Percentiles rank a stretch among this genome's conserved stretches.
Conservation (phyloP, 306 rosid genomes). For the Begonia loranthoides region DNA sequence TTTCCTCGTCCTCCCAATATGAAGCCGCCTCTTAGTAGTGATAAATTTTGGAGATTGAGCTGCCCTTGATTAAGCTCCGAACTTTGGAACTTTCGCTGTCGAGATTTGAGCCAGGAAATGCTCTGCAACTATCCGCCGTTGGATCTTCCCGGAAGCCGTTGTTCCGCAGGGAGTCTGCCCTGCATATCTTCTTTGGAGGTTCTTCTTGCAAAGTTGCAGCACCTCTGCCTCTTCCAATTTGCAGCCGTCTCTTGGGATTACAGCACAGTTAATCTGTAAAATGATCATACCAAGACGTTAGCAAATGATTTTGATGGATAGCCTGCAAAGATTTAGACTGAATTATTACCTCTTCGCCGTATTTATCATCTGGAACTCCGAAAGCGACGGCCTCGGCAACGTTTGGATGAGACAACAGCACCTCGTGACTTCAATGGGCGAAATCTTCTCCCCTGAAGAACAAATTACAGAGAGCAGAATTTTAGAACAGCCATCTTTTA, state of each 20-base stretch:
- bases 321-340: too few relatives aligned
- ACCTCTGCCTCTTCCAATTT: slow-evolving; percentile 35
- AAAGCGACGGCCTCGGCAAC: slow-evolving; percentile 53
- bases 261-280: slow-evolving; percentile 43
- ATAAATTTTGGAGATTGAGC: too few relatives aligned
- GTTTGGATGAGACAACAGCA: slow-evolving; percentile 39
- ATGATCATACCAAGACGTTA: neutral
- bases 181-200: slow-evolving; percentile 48
- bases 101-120: slow-evolving; percentile 23
- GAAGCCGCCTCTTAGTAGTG: too few relatives aligned
- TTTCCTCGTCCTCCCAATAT: too few relatives aligned
- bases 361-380: slow-evolving; percentile 53
- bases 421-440: slow-evolving; percentile 68
- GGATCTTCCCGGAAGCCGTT: slow-evolving; percentile 56
- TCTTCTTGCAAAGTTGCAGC: slow-evolving; percentile 25
- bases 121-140: slow-evolving; percentile 42
- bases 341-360: slow-evolving; percentile 54
- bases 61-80: neutral
- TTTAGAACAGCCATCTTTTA: too few relatives aligned
- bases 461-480: too few relatives aligned
- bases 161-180: slow-evolving; percentile 51
- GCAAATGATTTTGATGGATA: neutral
- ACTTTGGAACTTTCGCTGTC: neutral
- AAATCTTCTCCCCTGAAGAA: slow-evolving; percentile 52
- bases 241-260: slow-evolving; percentile 48